A percentile compares a stretch with the other conserved stretches of the same genome.
Conservation (phyloP, 768 basidiomycete species). For the Calocybe cyanea region DNA sequence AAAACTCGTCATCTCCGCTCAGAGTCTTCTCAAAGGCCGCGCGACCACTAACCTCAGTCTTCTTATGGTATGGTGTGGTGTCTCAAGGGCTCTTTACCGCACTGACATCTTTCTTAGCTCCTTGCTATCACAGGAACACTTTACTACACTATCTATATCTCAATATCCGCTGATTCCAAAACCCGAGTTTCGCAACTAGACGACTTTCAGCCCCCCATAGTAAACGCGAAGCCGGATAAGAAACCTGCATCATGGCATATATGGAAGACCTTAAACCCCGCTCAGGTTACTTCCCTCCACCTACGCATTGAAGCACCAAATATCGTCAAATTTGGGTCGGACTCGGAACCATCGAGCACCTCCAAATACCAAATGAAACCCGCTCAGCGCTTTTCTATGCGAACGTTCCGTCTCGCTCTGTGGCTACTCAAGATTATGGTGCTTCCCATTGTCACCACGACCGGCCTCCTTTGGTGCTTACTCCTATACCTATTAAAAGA, state of each 20-base stretch:
- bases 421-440: slow-evolving; percentile 83
- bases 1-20: slow-evolving; percentile 34
- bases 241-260: slow-evolving; percentile 57
- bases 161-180: slow-evolving; percentile 26
- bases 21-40: slow-evolving; percentile 57
- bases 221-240: slow-evolving; percentile 3
- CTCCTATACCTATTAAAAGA: slow-evolving; percentile 87
- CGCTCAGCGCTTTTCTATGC: slow-evolving; percentile 40
- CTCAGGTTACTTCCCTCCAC: slow-evolving; percentile 61
- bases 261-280: slow-evolving; percentile 78
- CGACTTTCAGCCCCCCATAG: slow-evolving; percentile 9
- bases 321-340: slow-evolving; percentile 61
- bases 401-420: slow-evolving; percentile 53
- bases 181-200: slow-evolving; percentile 26
- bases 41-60: slow-evolving; percentile 77
- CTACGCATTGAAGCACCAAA: slow-evolving; percentile 79
- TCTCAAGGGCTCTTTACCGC: slow-evolving; percentile 6
- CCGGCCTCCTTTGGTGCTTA: slow-evolving; percentile 66
- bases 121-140: slow-evolving; percentile 72
- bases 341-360: slow-evolving; percentile 22
- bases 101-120: slow-evolving; percentile 42
- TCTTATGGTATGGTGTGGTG: slow-evolving; percentile 52
- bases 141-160: slow-evolving; percentile 67
- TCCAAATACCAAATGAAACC: slow-evolving; percentile 21
- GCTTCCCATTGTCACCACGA: slow-evolving; percentile 79